A percentile compares a stretch with the other conserved stretches of the same genome.
Conservation (phyloP, 169 alveolate genomes). For the Cryptosporidium viatorum region DNA sequence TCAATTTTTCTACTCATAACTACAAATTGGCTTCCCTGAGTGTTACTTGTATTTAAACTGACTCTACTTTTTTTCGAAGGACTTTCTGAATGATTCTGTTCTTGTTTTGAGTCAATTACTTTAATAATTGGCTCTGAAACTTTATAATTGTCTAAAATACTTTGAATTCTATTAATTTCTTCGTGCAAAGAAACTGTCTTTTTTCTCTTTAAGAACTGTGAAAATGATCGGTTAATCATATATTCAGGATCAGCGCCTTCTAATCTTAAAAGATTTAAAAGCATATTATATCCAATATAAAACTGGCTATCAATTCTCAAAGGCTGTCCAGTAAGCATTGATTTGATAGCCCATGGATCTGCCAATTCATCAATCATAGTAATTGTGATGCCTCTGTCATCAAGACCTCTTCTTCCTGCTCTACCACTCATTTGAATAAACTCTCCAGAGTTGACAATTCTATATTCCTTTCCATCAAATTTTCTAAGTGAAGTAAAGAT, state of each 20-base stretch:
- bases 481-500: slow-evolving; percentile 95
- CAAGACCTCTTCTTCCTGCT: slow-evolving; percentile 98
- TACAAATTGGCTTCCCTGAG: neutral
- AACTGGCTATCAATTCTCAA: slow-evolving; percentile 92
- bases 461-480: slow-evolving; percentile 93
- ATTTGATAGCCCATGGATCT: slow-evolving; percentile 82
- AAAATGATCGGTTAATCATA: slow-evolving; percentile 95
- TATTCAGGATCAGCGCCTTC: slow-evolving; percentile 93
- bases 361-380: slow-evolving; percentile 94
- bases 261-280: slow-evolving; percentile 94
- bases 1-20: slow-evolving; percentile 30
- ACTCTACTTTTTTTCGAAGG: neutral
- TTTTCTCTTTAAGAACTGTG: slow-evolving; percentile 94
- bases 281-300: slow-evolving; percentile 96
- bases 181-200: slow-evolving; percentile 85
- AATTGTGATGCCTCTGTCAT: slow-evolving; percentile 96
- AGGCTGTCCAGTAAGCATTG: slow-evolving; percentile 72
- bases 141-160: slow-evolving; percentile 36
- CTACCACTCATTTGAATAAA: slow-evolving; percentile 96
- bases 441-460: slow-evolving; percentile 95
- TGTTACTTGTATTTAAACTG: neutral
- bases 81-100: neutral
- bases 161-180: slow-evolving; percentile 81
- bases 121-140: slow-evolving; percentile 13
- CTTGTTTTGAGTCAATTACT: neutral